Base-by-base conservation (phyloP, 805 yeast species). In the Jamesozyma rosinii region DNA sequence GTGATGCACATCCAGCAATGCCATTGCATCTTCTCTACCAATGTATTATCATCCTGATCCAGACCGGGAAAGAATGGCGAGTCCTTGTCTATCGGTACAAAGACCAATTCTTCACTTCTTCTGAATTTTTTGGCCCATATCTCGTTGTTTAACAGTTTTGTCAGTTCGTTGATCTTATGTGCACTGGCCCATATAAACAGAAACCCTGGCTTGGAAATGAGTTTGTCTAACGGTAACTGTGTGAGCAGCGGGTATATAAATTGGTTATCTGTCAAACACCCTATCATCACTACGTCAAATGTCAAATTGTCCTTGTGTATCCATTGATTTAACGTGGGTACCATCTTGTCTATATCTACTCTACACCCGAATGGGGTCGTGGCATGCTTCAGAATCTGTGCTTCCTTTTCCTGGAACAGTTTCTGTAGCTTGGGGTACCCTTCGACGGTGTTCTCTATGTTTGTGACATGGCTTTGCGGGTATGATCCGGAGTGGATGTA, bases 1-100 rank as follows among this genome's bases (percentile, higher is more conserved):
- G 95, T 89, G 42, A 89, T 83, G 53, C 96, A 90, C 96, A 89
- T 88, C 84, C 95, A 83, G 55, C 97, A 89, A 64, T 90, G 97
- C 95, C 96, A 89, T 64, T 83, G 92, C 62, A 83, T 79, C 45
- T 80, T 77, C 46, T 77, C 79, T 43, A 84, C 70, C 21, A 84
- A 58, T 1, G 70, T 52, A 29, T 69, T 68, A 15, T 72, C 75
- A 44, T 72, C 72, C 2, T 65, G 63, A 8, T 72, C 71, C 33
- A 75, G 74, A 2, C 71, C 70, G 0, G 92, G 92, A 49, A 76
- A 79, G 55, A 76, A 78, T 1, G 78, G 77, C 0, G 92, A 81
- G 24, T 73, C 61, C 45, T 73, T 73, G 48, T 78, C 77, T n/a
- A 76, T 71, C 1, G 90, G 86, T 13, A 86, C 76, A 57, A 83